Evolutionary conservation across 2,329 filamentous ascomycete species (phyloP).

Genomic region (Talaromyces sp.): DNA sequence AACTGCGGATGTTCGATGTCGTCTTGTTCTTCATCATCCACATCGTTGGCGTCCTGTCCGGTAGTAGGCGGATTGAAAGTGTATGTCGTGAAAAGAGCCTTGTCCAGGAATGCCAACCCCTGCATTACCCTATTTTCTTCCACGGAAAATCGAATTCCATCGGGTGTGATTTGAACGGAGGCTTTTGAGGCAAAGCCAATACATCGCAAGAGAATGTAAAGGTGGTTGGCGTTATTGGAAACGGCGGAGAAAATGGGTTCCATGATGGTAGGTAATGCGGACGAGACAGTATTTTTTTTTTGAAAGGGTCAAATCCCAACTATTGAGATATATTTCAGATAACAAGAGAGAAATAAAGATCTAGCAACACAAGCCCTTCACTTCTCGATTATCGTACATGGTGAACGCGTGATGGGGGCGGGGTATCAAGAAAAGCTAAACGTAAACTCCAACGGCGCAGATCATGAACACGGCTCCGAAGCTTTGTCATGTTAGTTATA

Average conservation of each 20-base stretch:
- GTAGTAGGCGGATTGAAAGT: slow-evolving; percentile 53
- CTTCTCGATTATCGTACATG: slow-evolving; percentile 33
- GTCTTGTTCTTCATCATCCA: slow-evolving; percentile 18
- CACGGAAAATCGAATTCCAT: slow-evolving; percentile 80
- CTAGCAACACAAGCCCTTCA: slow-evolving; percentile 27
- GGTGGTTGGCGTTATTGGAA: slow-evolving; percentile 57
- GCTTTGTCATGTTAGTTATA: slow-evolving; percentile 42
- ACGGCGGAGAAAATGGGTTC: slow-evolving; percentile 54
- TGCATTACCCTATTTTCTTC: slow-evolving; percentile 90
- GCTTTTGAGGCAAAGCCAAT: slow-evolving; percentile 57
- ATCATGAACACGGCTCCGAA: slow-evolving; percentile 98
- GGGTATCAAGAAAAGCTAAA: slow-evolving; percentile 51
- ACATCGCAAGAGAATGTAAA: slow-evolving; percentile 57
- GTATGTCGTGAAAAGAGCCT: slow-evolving; percentile 82
- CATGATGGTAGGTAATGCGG: slow-evolving; percentile 15
- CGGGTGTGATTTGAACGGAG: slow-evolving; percentile 70
- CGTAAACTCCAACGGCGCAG: slow-evolving; percentile 97
- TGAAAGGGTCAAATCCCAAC: slow-evolving; percentile 7
- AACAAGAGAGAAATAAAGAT: slow-evolving; percentile 7
- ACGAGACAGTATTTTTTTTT: not conserved
- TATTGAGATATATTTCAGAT: slow-evolving; percentile 19
- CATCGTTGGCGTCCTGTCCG: slow-evolving; percentile 20
- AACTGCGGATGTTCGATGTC: slow-evolving; percentile 59
- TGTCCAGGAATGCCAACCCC: slow-evolving; percentile 82
- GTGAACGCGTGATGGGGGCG: slow-evolving; percentile 11